Percentiles rank a stretch among this genome's conserved stretches.
phyloP scores from a whole-genome alignment of 495 filamentous ascomycete genomes.

The Sabuloglossum arenarium region DNA sequence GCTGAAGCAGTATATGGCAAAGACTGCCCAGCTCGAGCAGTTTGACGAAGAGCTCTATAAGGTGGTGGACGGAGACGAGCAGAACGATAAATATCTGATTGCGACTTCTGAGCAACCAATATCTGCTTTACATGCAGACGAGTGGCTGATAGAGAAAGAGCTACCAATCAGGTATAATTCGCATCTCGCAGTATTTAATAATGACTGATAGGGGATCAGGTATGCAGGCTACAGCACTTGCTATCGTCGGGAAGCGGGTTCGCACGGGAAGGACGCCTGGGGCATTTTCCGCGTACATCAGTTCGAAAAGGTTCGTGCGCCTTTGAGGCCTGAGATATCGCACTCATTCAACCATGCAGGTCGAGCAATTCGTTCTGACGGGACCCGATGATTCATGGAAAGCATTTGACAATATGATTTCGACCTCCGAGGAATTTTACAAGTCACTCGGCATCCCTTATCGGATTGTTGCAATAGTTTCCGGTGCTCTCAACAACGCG shows the following conservation, averaged over 20 bases:
- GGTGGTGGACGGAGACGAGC: conserved; percentile 61
- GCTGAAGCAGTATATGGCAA: conserved; percentile 92
- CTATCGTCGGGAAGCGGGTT: conserved; percentile 84
- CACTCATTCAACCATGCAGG: conserved; percentile 18
- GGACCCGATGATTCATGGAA: conserved; percentile 93
- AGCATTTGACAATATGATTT: conserved; percentile 82
- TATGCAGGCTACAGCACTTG: conserved; percentile 90
- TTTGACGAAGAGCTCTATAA: conserved; percentile 98
- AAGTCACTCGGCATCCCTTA: conserved; percentile 74
- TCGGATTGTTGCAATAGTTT: conserved; percentile 80
- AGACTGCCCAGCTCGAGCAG: conserved; percentile 90
- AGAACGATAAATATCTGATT: conserved; percentile 91
- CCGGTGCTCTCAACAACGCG: conserved; percentile 82
- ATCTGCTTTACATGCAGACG: conserved; percentile 75
- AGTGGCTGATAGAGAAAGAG: conserved; percentile 74
- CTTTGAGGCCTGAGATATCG: not conserved
- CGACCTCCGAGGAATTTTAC: conserved; percentile 82
- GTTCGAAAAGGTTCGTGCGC: conserved; percentile 61
- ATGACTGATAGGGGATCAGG: conserved; percentile 12
- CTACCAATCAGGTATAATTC: conserved; percentile 55
- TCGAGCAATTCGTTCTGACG: conserved; percentile 87
- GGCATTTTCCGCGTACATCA: conserved; percentile 96
- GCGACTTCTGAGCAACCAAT: conserved; percentile 93
- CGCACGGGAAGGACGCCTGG: conserved; percentile 91
- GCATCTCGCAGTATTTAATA: not conserved